phyloP scores from a whole-genome alignment of 805 yeast species.

The Candida qinlingensis region DNA sequence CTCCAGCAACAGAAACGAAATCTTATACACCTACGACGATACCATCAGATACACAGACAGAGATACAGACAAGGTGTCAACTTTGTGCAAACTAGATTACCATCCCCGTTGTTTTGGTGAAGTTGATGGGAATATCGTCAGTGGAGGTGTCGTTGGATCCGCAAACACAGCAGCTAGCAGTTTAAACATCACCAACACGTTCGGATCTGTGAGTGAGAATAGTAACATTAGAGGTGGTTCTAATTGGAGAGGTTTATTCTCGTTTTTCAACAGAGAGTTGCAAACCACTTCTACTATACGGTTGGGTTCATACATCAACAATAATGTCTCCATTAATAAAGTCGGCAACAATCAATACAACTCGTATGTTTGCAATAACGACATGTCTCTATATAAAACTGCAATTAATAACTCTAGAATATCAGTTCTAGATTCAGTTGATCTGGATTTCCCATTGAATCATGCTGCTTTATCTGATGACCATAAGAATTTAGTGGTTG shows the following conservation, averaged over 20 bases:
- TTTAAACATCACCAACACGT: conserved; percentile 11
- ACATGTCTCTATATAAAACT: conserved; percentile 60
- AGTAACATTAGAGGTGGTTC: conserved; percentile 26
- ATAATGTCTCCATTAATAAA: conserved; percentile 58
- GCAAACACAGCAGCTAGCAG: conserved; percentile 19
- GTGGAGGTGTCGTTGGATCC: conserved; percentile 46
- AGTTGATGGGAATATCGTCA: conserved; percentile 44
- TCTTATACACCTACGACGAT: conserved; percentile 57
- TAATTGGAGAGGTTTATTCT: conserved; percentile 57
- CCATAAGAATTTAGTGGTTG: conserved; percentile 49
- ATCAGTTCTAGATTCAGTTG: conserved; percentile 36
- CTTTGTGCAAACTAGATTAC: conserved; percentile 49
- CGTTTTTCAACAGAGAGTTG: conserved; percentile 48
- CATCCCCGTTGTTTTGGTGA: conserved; percentile 69
- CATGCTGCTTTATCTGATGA: conserved; percentile 69
- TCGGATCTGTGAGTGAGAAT: not conserved
- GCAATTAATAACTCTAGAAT: conserved; percentile 48
- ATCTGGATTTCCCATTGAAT: conserved; percentile 65
- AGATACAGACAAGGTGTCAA: conserved; percentile 27
- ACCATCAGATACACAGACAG: conserved; percentile 43
- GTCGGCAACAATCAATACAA: conserved; percentile 39
- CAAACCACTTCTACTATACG: conserved; percentile 44
- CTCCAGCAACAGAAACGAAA: conserved; percentile 35
- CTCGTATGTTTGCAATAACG: conserved; percentile 80
- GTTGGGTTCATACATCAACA: conserved; percentile 79